phyloP scores from a whole-genome alignment of 2,329 filamentous ascomycete species.

The Thelonectria olida region DNA sequence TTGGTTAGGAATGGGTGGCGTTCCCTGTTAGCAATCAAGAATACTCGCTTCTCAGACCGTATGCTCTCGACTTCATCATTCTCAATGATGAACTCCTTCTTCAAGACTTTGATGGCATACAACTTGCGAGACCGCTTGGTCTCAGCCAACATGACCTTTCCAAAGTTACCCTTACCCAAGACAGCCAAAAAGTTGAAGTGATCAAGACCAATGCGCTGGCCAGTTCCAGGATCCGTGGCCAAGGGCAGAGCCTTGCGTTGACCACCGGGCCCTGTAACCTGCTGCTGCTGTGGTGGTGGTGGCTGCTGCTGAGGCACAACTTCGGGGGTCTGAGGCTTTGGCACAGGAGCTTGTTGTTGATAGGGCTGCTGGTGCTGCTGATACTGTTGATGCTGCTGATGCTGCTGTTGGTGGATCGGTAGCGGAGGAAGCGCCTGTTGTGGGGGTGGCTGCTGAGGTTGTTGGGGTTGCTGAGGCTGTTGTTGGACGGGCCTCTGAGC shows the following conservation, averaged over 20 bases:
- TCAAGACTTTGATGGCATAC: constrained; percentile 98
- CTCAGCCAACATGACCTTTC: constrained; percentile 99
- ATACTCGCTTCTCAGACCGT: constrained; percentile 96
- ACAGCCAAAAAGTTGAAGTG: constrained; percentile 99
- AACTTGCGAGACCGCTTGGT: constrained; percentile 91
- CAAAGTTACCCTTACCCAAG: constrained; percentile 98
- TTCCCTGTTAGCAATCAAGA: constrained; percentile 96
- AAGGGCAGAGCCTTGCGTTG: constrained; percentile 71
- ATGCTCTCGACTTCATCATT: constrained; percentile 99
- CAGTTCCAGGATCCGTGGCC: constrained; percentile 76
- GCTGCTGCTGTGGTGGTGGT: constrained; percentile 9
- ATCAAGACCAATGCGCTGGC: constrained; percentile 89
- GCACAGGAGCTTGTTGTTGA: constrained; percentile 46
- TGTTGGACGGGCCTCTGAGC: constrained; percentile 45
- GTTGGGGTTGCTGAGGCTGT: constrained; percentile 41
- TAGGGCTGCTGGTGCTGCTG: constrained; percentile 46
- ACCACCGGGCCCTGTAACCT: constrained; percentile 41
- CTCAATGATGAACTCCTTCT: constrained; percentile 99
- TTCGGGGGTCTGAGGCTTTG: constrained; percentile 53
- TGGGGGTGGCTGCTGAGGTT: constrained; percentile 45
- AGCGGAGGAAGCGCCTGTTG: constrained; percentile 51
- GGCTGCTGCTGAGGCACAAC: constrained; percentile 44
- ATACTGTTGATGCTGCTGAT: constrained; percentile 40
- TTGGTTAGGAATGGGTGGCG: constrained; percentile 95
- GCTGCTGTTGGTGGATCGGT: constrained; percentile 45